Evolutionary conservation across 805 yeast genomes (phyloP).

Genomic region (Cyberlindnera sargentensis): DNA sequence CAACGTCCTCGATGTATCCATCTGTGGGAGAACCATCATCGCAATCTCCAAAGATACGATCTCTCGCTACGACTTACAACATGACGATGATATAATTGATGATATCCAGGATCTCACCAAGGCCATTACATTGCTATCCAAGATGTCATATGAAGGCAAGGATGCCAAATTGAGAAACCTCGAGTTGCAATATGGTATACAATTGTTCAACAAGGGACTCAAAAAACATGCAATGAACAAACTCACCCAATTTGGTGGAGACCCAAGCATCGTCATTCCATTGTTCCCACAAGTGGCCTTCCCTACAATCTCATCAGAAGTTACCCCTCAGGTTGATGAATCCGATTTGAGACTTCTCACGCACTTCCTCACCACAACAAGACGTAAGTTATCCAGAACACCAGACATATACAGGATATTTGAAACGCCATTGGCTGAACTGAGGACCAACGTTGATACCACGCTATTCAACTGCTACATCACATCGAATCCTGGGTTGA

Average conservation of each 20-base stretch:
- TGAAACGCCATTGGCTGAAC: conserved; percentile 27
- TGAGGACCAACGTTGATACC: conserved; percentile 57
- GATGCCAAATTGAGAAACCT: conserved; percentile 35
- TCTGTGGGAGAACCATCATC: background rate
- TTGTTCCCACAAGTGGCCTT: conserved; percentile 35
- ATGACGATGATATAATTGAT: conserved; percentile 5
- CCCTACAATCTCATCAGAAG: conserved; percentile 2
- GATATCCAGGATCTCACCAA: conserved; percentile 1
- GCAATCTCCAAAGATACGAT: conserved; percentile 4
- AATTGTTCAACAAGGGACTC: conserved; percentile 24
- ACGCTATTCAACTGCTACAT: conserved; percentile 70
- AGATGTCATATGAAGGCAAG: conserved; percentile 25
- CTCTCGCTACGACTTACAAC: background rate
- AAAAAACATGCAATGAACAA: conserved; percentile 32
- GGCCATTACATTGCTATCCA: conserved; percentile 34
- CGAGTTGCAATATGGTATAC: conserved; percentile 33
- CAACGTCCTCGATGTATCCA: background rate
- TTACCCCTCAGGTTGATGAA: background rate
- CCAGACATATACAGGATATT: conserved; percentile 14
- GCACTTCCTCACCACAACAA: conserved; percentile 39
- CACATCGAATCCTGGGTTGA: conserved; percentile 57
- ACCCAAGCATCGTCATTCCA: conserved; percentile 45
- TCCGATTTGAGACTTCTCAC: conserved; percentile 21
- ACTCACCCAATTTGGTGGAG: conserved; percentile 50
- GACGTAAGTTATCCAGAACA: conserved; percentile 35